Evolutionary conservation across 1,139 yeast species (phyloP).

Genomic region (Pichia sp.): DNA sequence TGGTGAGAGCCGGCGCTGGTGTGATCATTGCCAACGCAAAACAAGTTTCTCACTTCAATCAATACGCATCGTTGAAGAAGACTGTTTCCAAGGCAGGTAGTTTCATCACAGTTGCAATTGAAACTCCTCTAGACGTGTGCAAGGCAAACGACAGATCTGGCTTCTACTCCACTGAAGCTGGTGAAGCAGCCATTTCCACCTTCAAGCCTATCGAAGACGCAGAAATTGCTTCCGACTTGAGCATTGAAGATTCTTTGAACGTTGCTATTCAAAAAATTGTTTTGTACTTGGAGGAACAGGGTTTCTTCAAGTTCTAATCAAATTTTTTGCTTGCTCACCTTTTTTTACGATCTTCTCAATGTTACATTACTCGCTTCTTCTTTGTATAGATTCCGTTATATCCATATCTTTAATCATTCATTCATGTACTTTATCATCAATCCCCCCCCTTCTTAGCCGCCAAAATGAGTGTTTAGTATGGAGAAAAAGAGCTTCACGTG

Average conservation of each 20-base stretch:
- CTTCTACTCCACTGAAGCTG: slow-evolving; percentile 40
- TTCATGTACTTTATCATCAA: background rate
- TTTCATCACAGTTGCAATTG: slow-evolving; percentile 46
- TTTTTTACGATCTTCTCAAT: background rate
- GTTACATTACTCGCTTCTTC: background rate
- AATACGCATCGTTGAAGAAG: slow-evolving; percentile 34
- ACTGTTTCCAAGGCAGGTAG: slow-evolving; percentile 44
- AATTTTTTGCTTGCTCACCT: slow-evolving; percentile 9
- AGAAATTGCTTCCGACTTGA: slow-evolving; percentile 49
- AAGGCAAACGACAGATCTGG: slow-evolving; percentile 47
- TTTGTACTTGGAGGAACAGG: slow-evolving; percentile 69
- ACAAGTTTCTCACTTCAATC: slow-evolving; percentile 42
- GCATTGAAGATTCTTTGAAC: slow-evolving; percentile 43
- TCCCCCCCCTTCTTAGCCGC: background rate
- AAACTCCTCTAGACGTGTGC: slow-evolving; percentile 44
- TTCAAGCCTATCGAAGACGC: slow-evolving; percentile 46
- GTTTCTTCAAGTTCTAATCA: slow-evolving; percentile 55
- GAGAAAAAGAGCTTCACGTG: too few relatives aligned
- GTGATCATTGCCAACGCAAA: slow-evolving; percentile 61
- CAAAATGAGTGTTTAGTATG: background rate
- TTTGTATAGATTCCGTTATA: background rate
- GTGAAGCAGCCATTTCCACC: slow-evolving; percentile 38
- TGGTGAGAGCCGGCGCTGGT: slow-evolving; percentile 87
- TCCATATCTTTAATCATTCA: background rate
- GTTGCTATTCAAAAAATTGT: slow-evolving; percentile 71